Base-by-base conservation (phyloP, 108 stramenopile species). In the Stephanodiscus triporus region DNA sequence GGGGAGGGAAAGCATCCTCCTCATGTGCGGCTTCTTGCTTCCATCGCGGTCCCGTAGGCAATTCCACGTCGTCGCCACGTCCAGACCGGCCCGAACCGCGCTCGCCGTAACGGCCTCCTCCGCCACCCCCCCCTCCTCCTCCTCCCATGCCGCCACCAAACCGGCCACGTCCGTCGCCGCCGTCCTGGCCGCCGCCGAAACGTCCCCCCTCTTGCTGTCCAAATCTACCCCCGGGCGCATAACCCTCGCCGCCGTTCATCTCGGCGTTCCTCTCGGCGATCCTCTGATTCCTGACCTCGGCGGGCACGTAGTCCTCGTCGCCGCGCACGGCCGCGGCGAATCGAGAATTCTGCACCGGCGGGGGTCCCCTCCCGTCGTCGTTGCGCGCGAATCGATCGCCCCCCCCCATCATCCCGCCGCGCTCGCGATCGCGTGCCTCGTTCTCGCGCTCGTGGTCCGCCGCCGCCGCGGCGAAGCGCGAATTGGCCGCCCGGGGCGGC, bases 401-500 rank as follows among this genome's bases (percentile, higher is more conserved):
- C 9, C 70, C 37, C 37, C 42, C 60, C 9, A 16, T 29, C 9
- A 60, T 19, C 6, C 42, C 60, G 9, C 26, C 51, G 4, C 23
- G 49, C 78, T 66, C 72, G 40, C 80, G 68, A 22, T 63, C 60
- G 51, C 78, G 60, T 9, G 24, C 22, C n/a, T 14, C 54, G 22
- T 53, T 53, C 37, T 87, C 77, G 22, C 77, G 75, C 34, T 84
- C 88, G 9, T 77, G 73, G 58, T 84, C 90, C 13, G 34, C 63
- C 11, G 80, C 80, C 0, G 53, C 80, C 34, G 83, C 78, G 27
- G 87, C 88, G 71, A 91, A 91, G 17, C 90, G 66, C 27, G 84
- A 85, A 65, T 89, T 88, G 10, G 78, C 74, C 23, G 74, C 71
- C 48, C 27, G 19, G 2, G 90, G 86, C 16, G 87, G 89, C 45